Conservation (phyloP, 2,329 filamentous ascomycete genomes). For the Pseudogymnoascus sp. region DNA sequence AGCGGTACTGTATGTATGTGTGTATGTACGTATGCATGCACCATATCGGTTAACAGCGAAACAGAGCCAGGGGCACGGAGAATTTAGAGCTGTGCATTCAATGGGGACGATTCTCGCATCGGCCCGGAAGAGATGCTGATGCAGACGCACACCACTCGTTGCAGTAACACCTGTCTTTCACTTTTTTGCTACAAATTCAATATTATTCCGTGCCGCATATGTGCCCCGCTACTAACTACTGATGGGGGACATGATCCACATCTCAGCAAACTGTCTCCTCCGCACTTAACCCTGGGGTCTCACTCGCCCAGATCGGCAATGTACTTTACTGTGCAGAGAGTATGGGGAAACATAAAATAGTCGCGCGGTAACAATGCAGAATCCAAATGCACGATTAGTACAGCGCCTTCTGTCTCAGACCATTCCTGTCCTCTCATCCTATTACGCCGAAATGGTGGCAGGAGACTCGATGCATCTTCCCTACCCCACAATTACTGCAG, state of each 20-base stretch:
- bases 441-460: not conserved
- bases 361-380: slow-evolving; percentile 6
- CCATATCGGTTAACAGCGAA: slow-evolving; percentile 1
- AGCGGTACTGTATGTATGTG: not conserved
- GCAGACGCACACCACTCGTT: not conserved
- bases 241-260: slow-evolving; percentile 1
- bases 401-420: not conserved
- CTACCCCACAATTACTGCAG: slow-evolving; percentile 2
- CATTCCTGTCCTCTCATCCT: not conserved
- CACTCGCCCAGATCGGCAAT: not conserved
- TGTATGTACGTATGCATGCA: not conserved
- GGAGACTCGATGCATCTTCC: not conserved
- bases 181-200: slow-evolving; percentile 8
- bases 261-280: not conserved
- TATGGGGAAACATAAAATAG: slow-evolving; percentile 3
- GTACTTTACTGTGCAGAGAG: not conserved
- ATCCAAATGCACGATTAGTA: slow-evolving; percentile 3
- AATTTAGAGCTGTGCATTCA: slow-evolving; percentile 5
- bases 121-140: slow-evolving; percentile 6
- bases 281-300: slow-evolving; percentile 5
- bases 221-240: slow-evolving; percentile 1
- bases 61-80: slow-evolving; percentile 5
- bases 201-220: slow-evolving; percentile 5
- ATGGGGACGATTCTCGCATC: slow-evolving; percentile 4
- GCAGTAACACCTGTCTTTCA: not conserved